phyloP scores from a whole-genome alignment of 2,329 filamentous ascomycete genomes.

The Aulographum hederae region DNA sequence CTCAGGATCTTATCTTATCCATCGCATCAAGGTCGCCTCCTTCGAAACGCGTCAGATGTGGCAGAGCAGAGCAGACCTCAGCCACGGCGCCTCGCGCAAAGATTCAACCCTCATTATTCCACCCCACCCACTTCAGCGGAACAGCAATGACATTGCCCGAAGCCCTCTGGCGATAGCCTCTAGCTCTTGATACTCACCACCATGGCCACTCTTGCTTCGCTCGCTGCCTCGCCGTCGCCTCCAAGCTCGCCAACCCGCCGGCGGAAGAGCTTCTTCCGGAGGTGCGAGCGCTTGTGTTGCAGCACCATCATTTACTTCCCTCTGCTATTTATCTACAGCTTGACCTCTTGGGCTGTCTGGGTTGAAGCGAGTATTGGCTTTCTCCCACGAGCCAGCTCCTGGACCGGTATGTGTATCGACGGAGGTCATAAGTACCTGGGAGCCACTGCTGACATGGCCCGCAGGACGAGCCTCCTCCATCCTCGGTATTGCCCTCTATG shows the following conservation, averaged over 20 bases:
- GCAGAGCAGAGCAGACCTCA: too few relatives aligned
- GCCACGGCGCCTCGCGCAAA: too few relatives aligned
- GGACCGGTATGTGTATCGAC: slow-evolving; percentile 18
- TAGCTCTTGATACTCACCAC: too few relatives aligned
- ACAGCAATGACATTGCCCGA: too few relatives aligned
- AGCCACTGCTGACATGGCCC: slow-evolving; percentile 6
- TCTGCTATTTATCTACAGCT: slow-evolving; percentile 69
- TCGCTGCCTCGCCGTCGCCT: neutral
- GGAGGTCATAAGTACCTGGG: neutral
- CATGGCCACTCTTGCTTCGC: neutral
- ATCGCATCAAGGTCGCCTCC: too few relatives aligned
- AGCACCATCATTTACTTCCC: slow-evolving; percentile 63
- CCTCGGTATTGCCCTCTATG: slow-evolving; percentile 53
- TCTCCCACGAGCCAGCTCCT: slow-evolving; percentile 28
- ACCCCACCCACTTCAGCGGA: too few relatives aligned
- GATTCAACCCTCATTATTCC: too few relatives aligned
- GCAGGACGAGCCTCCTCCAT: slow-evolving; percentile 34
- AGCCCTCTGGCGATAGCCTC: too few relatives aligned
- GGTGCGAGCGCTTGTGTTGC: slow-evolving; percentile 73
- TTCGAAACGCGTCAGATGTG: too few relatives aligned
- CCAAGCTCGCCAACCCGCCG: neutral
- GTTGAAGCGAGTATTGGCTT: slow-evolving; percentile 61
- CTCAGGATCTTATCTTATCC: too few relatives aligned
- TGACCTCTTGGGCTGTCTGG: slow-evolving; percentile 91
- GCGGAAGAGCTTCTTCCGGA: slow-evolving; percentile 20